Percentiles rank a stretch among this genome's conserved stretches.
Evolutionary conservation across 139 green algal genomes (phyloP).

Genomic region (Desmodesmus armatus): DNA sequence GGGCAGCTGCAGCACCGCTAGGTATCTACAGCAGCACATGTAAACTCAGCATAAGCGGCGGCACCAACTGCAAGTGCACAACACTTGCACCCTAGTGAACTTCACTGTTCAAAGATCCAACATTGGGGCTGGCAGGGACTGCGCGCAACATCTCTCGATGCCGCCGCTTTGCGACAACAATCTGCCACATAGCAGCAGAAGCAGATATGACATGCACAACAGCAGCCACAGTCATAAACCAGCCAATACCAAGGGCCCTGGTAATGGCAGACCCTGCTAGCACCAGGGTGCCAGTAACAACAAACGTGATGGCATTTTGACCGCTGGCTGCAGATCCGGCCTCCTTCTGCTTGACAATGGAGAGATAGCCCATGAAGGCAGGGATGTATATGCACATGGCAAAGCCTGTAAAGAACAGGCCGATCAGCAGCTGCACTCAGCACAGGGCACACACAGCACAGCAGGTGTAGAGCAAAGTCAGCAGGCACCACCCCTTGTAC

Average conservation of each 20-base stretch:
- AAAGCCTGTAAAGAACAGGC: neutral
- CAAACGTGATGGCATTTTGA: slow-evolving; percentile 28
- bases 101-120: no score
- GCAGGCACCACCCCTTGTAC: no score
- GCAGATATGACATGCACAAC: neutral
- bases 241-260: slow-evolving; percentile 16
- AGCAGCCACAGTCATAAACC: neutral
- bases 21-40: no score
- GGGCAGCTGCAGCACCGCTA: no score
- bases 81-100: no score
- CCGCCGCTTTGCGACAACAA: no score
- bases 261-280: slow-evolving; percentile 16
- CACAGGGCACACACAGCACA: no score
- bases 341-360: slow-evolving; percentile 30
- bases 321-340: slow-evolving; percentile 6
- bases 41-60: no score
- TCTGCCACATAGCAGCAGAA: neutral
- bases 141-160: no score
- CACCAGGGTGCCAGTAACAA: neutral
- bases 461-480: no score
- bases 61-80: no score
- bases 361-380: slow-evolving; percentile 14
- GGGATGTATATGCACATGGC: slow-evolving; percentile 25
- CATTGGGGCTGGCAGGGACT: no score
- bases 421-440: neutral